Evolutionary conservation across 192 early-diverging fungal genomes (phyloP), one percentile per base, ranked within the genome.

Genomic region (Radiomyces spectabilis): DNA sequence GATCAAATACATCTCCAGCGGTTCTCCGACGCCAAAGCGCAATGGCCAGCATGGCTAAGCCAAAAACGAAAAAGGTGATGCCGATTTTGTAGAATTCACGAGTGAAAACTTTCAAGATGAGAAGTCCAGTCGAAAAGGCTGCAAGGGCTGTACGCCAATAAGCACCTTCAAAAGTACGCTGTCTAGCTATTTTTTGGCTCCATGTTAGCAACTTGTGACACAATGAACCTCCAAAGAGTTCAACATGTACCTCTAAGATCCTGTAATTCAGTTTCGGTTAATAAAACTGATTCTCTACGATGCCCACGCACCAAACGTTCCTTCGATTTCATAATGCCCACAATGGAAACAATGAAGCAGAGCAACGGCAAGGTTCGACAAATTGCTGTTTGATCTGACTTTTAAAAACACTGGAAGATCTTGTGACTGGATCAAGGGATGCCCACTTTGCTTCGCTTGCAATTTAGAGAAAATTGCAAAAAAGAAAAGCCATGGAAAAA

Each of bases 131-230:
- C 2, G 74, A 74, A 38, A 81, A 78, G 30, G 79, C 39, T 8
- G 72, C 71, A 9, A 81, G 45, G 32, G 74, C 66, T 6, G 79
- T 81, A 34, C 79, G 39, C 76, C 76, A 76, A 58, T 81, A 81
- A 19, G 79, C 76, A 2, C 79, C 79, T 55, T 81, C 79, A 44
- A 78, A 81, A 0, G 79, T 81, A n/a, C 79, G 32, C 39, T 81
- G 76, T 1, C 72, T 58, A 7, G 79, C 79, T 81, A 49, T 43
- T 39, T 39, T 12, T 0, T 42, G 7, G 21, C 53, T 19, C 29
- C 19, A 63, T 18, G 25, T 3, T 33, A 18, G 26, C 15, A 39
- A 54, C 13, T 29, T 19, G 15, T 44, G n/a, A 26, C 34, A 10
- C 3, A 24, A 47, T 19, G 33, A 38, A 37, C 39, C 15, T 22